Base-by-base conservation (phyloP, 768 basidiomycete genomes). In the Mycena vulgaris region DNA sequence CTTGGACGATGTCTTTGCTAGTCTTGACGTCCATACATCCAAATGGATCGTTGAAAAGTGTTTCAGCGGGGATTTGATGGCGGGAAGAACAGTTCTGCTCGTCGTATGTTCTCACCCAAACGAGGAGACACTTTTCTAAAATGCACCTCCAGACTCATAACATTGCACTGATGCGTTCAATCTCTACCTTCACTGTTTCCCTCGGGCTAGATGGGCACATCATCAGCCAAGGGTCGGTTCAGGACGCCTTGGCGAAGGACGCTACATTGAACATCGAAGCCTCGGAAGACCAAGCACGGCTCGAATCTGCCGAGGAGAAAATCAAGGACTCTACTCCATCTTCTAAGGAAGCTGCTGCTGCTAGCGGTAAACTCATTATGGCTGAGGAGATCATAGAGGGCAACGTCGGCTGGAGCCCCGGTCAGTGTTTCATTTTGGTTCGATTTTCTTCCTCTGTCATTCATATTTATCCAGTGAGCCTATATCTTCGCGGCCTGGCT, bases 21-120 rank as follows among this genome's bases (percentile, higher is more conserved):
- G 90, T 3, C 78, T 92, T 27, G 91, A 92, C 75, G 92, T 90
- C 1, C 90, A 92, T 74, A 96, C 95, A 0, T 93, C 95, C 0
- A 89, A 92, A 71, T 93, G 94, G 81, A 88, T 99, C 53, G 92
- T 92, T 74, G 84, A 89, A n/a, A 85, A 95, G 63, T 96, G 95
- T 75, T 83, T 99, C 28, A 85, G 87, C 70, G 96, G 97, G 10
- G 90, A 93, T 56, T 83, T 98, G 48, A 86, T 96, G 77, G 80
- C 82, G 21, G 91, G 90, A n/a, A 23, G 51, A 16, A 52, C 51
- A 3, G 51, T 52, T 28, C 7, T 52, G 21, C 10, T 52, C 5
- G 51, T 52, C 28, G 51, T 31, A 14, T 2, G 51, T 52, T 9
- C 51, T 31, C 10, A 1, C 17, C 48, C 8, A 5, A 37, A 19